Conservation (phyloP, 768 basidiomycete species). For the Trametes meyenii region DNA sequence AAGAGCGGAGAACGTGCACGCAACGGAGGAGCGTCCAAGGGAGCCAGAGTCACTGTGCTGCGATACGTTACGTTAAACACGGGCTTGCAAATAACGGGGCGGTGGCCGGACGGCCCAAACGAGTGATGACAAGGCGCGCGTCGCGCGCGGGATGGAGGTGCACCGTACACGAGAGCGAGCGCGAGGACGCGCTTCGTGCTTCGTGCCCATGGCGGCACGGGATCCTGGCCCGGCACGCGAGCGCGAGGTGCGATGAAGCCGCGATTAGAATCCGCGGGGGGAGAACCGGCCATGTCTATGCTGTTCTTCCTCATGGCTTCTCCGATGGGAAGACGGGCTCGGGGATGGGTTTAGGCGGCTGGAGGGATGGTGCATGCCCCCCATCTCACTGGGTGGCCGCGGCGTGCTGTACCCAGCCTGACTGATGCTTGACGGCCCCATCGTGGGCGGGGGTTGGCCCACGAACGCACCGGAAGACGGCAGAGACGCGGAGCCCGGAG, state of each 20-base stretch:
- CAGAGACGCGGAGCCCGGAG: slow-evolving; percentile 14
- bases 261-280: slow-evolving; percentile 23
- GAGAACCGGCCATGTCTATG: slow-evolving; percentile 23
- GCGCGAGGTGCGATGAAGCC: slow-evolving; percentile 22
- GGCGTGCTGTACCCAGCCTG: slow-evolving; percentile 24
- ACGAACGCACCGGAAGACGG: slow-evolving; percentile 15
- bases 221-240: slow-evolving; percentile 13
- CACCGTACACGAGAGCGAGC: slow-evolving; percentile 2
- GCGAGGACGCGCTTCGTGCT: background rate
- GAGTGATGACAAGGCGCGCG: slow-evolving; percentile 9
- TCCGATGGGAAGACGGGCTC: slow-evolving; percentile 29
- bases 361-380: slow-evolving; percentile 20
- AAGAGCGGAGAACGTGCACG: slow-evolving; percentile 13
- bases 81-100: slow-evolving; percentile 21
- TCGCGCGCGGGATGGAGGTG: background rate
- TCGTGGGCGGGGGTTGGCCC: slow-evolving; percentile 10
- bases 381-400: slow-evolving; percentile 20
- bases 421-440: slow-evolving; percentile 22
- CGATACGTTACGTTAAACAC: slow-evolving; percentile 18
- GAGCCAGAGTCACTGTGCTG: slow-evolving; percentile 12
- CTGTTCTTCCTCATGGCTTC: slow-evolving; percentile 29
- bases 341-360: slow-evolving; percentile 28
- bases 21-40: slow-evolving; percentile 13
- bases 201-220: slow-evolving; percentile 7
- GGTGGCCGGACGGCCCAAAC: slow-evolving; percentile 12